These are phyloP conservation scores for Neurospora sp. DNA, from an alignment of 495 filamentous ascomycete genomes.

Conservation along the genomic window DNA sequence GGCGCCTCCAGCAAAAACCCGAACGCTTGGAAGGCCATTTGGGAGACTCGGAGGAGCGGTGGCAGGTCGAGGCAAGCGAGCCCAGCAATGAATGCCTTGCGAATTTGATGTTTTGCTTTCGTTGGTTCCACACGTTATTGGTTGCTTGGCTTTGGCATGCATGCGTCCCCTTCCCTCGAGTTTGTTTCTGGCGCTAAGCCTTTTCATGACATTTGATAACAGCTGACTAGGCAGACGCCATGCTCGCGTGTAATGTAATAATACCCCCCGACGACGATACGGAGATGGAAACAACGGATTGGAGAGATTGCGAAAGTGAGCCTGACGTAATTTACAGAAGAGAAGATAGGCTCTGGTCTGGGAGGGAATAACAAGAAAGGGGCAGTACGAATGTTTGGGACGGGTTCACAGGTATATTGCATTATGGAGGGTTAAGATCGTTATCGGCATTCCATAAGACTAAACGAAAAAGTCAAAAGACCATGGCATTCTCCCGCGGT, in stretches of 20 bases:
- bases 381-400: not conserved
- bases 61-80: constrained; percentile 44
- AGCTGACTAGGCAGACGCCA: constrained; percentile 10
- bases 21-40: constrained; percentile 52
- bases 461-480: not conserved
- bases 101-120: constrained; percentile 7
- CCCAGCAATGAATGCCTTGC: constrained; percentile 23
- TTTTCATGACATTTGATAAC: constrained; percentile 2
- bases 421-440: not conserved
- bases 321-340: not conserved
- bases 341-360: not conserved
- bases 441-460: constrained; percentile 1
- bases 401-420: not conserved
- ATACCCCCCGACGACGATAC: not conserved
- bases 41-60: constrained; percentile 59
- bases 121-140: not conserved
- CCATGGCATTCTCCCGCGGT: not conserved
- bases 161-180: not conserved
- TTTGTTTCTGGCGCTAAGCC: not conserved
- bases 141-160: not conserved
- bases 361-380: not conserved
- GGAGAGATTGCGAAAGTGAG: not conserved
- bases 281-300: not conserved
- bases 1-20: constrained; percentile 11
- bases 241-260: constrained; percentile 10